phyloP scores from a whole-genome alignment of 176 grass and related monocot genomes.

The Rhipidocladum racemiflorum region DNA sequence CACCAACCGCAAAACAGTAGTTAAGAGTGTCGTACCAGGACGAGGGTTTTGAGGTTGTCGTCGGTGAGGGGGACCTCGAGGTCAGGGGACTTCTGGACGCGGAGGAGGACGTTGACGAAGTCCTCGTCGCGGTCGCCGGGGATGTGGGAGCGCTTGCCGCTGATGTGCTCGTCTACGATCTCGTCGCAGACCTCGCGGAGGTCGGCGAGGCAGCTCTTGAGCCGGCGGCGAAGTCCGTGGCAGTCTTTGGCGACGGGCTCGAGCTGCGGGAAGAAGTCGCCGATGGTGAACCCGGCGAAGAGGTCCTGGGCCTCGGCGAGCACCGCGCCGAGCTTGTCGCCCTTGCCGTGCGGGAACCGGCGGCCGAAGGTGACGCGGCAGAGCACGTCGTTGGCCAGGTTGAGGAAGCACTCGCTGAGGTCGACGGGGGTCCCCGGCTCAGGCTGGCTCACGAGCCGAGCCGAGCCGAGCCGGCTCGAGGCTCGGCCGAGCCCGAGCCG shows the following conservation, averaged over 20 bases:
- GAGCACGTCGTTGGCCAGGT: slow-evolving; percentile 40
- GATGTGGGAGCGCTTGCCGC: neutral
- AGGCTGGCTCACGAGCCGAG: too few relatives aligned
- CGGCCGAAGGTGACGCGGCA: slow-evolving; percentile 49
- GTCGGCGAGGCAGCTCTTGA: slow-evolving; percentile 33
- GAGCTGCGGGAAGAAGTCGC: slow-evolving; percentile 39
- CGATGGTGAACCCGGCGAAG: slow-evolving; percentile 37
- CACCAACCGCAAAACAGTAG: too few relatives aligned
- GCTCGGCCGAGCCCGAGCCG: too few relatives aligned
- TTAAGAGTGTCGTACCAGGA: too few relatives aligned
- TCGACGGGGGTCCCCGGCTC: neutral
- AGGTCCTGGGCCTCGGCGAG: slow-evolving; percentile 33
- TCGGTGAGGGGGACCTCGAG: slow-evolving; percentile 43
- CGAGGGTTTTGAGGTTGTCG: slow-evolving; percentile 49
- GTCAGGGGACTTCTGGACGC: slow-evolving; percentile 39
- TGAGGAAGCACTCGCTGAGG: slow-evolving; percentile 37
- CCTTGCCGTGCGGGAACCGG: neutral
- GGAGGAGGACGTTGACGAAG: slow-evolving; percentile 43
- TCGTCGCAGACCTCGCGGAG: slow-evolving; percentile 37
- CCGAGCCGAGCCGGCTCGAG: too few relatives aligned
- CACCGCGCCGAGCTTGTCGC: slow-evolving; percentile 20
- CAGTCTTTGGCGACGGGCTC: slow-evolving; percentile 23
- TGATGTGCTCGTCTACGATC: slow-evolving; percentile 35
- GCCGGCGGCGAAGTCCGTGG: slow-evolving; percentile 21
- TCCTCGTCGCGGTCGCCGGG: slow-evolving; percentile 28